Conservation (phyloP, 768 basidiomycete species). For the Tephrocybe sp. region DNA sequence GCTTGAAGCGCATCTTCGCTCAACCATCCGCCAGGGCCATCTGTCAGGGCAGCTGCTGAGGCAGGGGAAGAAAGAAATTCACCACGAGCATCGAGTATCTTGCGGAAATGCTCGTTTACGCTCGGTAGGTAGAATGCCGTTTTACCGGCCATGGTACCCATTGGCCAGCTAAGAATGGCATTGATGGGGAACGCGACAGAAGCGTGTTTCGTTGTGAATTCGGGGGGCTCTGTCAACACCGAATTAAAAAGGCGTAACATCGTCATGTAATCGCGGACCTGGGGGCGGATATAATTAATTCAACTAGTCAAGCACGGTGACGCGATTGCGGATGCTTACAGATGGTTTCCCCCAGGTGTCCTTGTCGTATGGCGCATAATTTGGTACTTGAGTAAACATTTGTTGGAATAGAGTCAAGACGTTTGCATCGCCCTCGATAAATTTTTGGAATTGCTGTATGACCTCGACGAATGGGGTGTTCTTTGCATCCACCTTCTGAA, state of each 20-base stretch:
- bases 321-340: neutral
- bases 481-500: neutral
- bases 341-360: conserved; percentile 9
- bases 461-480: conserved; percentile 1
- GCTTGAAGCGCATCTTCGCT: conserved; percentile 14
- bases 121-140: conserved; percentile 35
- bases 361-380: conserved; percentile 6
- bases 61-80: conserved; percentile 40
- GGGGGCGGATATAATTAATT: neutral
- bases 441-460: conserved; percentile 3
- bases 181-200: conserved; percentile 48
- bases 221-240: conserved; percentile 39
- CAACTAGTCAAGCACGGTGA: neutral
- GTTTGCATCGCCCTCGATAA: conserved; percentile 11
- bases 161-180: conserved; percentile 39
- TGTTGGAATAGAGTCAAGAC: conserved; percentile 6
- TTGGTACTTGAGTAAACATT: conserved; percentile 15
- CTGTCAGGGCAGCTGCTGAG: conserved; percentile 42
- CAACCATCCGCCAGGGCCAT: conserved; percentile 47
- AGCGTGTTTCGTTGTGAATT: conserved; percentile 32
- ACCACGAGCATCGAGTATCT: conserved; percentile 49
- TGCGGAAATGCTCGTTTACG: conserved; percentile 47
- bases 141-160: conserved; percentile 32
- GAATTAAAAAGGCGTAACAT: conserved; percentile 40
- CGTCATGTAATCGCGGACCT: conserved; percentile 40